Evolutionary conservation across 768 basidiomycete genomes (phyloP), one percentile per base, ranked within the genome.

Genomic region (Leucocoprinus sp.): DNA sequence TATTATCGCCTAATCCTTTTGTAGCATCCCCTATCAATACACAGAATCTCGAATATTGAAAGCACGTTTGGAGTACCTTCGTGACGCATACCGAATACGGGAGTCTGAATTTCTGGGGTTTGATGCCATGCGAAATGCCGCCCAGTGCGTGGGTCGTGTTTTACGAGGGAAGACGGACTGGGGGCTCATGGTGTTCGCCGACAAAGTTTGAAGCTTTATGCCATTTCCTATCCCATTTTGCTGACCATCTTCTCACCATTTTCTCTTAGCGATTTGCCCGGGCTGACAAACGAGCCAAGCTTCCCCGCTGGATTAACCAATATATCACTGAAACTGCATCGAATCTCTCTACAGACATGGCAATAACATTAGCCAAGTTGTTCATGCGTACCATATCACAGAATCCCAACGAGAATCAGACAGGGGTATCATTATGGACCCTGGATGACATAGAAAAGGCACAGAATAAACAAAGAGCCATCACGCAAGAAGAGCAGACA

Each of bases 361-460:
- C 93, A 2, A 65, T 97, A 50, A 91, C 90, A 3, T 68, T 96
- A 43, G 91, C 93, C 45, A 96, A 98, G 64, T 69, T 91, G 23
- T 99, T 99, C 67, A 93, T 99, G 80, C 82, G 96, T 6, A 85
- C 86, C n/a, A 99, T 99, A 57, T 97, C 95, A 9, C 96, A 99
- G 66, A 95, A 93, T 57, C 88, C 88, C 37, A 93, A 93, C 52
- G 93, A 97, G 64, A 91, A 93, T 56, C 86, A 89, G 62, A 97
- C 93, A 1, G 93, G 93, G 0, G 70, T 97, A 23, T 93, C 90
- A 14, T 69, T 98, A 28, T 99, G 96, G 96, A 90, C 91, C 15
- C 64, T 98, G 28, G 89, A 92, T 56, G 89, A 98, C 60, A 75
- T 99, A 11, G 76, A 90, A 56, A 84, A 81, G 60, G 83, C 84